These are phyloP conservation scores for Pseudogymnoascus pannorum DNA, from an alignment of 2,329 filamentous ascomycete genomes.

Conservation along the genomic window DNA sequence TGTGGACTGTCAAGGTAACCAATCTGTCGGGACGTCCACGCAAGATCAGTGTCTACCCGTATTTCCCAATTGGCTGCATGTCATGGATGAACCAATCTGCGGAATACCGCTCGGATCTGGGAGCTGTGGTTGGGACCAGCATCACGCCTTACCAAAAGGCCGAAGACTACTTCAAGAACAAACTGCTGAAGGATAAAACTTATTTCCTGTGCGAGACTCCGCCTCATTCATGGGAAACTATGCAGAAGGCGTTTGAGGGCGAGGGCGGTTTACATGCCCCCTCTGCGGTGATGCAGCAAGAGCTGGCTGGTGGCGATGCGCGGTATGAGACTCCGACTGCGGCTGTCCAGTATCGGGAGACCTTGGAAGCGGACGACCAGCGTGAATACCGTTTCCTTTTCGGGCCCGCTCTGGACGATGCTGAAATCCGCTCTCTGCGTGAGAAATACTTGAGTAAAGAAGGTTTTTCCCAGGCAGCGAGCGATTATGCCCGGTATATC, in stretches of 20 bases:
- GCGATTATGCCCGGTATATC: slow-evolving; percentile 45
- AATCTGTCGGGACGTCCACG: slow-evolving; percentile 40
- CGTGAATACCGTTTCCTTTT: slow-evolving; percentile 47
- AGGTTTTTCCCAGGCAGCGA: slow-evolving; percentile 38
- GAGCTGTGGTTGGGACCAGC: slow-evolving; percentile 43
- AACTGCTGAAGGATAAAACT: slow-evolving; percentile 49
- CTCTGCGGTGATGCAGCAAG: slow-evolving; percentile 33
- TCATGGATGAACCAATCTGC: slow-evolving; percentile 56
- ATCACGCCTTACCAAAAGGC: slow-evolving; percentile 52
- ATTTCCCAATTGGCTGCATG: slow-evolving; percentile 53
- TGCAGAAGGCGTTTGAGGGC: slow-evolving; percentile 46
- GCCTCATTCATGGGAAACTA: slow-evolving; percentile 46
- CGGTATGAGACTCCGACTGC: slow-evolving; percentile 49
- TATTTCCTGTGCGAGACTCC: slow-evolving; percentile 47
- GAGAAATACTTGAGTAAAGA: slow-evolving; percentile 42
- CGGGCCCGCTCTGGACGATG: slow-evolving; percentile 46
- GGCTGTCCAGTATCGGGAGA: slow-evolving; percentile 43
- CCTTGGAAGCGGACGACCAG: slow-evolving; percentile 34
- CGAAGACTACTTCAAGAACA: slow-evolving; percentile 50
- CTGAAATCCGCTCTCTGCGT: slow-evolving; percentile 40
- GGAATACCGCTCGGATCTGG: slow-evolving; percentile 41
- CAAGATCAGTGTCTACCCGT: slow-evolving; percentile 46
- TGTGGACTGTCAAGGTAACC: slow-evolving; percentile 47
- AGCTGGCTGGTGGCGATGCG: slow-evolving; percentile 41
- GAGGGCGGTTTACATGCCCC: slow-evolving; percentile 49